Evolutionary conservation across 495 filamentous ascomycete genomes (phyloP).

Genomic region (Elaphomyces granulatus): DNA sequence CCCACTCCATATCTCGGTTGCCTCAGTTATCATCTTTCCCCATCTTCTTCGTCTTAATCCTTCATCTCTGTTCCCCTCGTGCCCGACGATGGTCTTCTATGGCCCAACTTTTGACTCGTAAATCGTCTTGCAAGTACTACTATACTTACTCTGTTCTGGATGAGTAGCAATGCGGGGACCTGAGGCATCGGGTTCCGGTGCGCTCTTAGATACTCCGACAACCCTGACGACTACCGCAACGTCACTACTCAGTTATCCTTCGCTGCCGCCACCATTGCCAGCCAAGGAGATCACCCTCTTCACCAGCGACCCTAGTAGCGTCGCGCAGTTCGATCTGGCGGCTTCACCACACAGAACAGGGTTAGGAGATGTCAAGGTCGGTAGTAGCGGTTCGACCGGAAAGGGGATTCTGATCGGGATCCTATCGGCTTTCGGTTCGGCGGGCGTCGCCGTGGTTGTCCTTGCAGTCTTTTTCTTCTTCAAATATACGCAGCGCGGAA

Average conservation of each 20-base stretch:
- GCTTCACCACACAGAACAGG: not conserved
- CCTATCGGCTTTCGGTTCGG: conserved; percentile 91
- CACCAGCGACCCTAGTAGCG: not conserved
- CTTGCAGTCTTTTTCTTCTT: conserved; percentile 88
- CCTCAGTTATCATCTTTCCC: no score
- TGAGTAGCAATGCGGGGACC: not conserved
- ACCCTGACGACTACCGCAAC: not conserved
- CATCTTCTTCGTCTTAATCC: no score
- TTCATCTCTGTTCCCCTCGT: no score
- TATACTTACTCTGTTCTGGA: no score
- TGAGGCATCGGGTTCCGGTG: not conserved
- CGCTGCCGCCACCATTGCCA: not conserved
- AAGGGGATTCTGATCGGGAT: conserved; percentile 90
- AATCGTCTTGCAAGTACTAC: no score
- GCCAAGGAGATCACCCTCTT: not conserved
- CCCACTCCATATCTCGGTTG: no score
- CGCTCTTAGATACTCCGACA: not conserved
- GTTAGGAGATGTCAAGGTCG: not conserved
- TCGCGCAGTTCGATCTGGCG: not conserved
- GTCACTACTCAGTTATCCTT: not conserved
- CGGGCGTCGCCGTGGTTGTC: conserved; percentile 63
- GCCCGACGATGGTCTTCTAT: no score
- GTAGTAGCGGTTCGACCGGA: conserved; percentile 35
- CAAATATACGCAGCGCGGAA: conserved; percentile 71
- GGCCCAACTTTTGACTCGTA: no score